Conservation (phyloP, 1,284 basidiomycete species). For the Sporisorium exsertum region DNA sequence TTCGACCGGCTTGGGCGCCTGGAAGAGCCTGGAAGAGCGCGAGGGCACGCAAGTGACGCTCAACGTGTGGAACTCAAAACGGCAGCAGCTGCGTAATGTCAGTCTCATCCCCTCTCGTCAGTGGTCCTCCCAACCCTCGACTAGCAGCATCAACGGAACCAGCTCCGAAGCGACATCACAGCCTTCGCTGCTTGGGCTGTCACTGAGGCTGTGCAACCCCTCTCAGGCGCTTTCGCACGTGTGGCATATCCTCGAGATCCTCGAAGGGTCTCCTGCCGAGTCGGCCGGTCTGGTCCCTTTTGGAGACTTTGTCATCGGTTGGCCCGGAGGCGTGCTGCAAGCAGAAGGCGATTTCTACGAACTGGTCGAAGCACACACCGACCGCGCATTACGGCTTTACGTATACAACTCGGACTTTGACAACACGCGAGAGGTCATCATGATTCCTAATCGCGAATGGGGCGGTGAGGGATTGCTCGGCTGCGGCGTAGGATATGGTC, state of each 20-base stretch:
- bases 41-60: slow-evolving; percentile 84
- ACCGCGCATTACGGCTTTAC: slow-evolving; percentile 90
- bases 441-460: slow-evolving; percentile 63
- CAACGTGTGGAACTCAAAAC: slow-evolving; percentile 91
- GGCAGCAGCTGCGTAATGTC: slow-evolving; percentile 83
- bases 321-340: slow-evolving; percentile 85
- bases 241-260: slow-evolving; percentile 96
- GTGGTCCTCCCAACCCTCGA: slow-evolving; percentile 74
- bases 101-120: slow-evolving; percentile 83
- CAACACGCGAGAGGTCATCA: slow-evolving; percentile 69
- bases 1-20: slow-evolving; percentile 53
- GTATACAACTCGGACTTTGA: slow-evolving; percentile 98
- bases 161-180: slow-evolving; percentile 59
- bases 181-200: slow-evolving; percentile 86
- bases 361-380: slow-evolving; percentile 90
- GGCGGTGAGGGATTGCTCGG: slow-evolving; percentile 66
- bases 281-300: slow-evolving; percentile 80
- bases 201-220: slow-evolving; percentile 82
- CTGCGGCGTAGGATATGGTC: slow-evolving; percentile 65
- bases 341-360: slow-evolving; percentile 98
- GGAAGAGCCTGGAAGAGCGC: slow-evolving; percentile 78
- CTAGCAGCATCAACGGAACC: slow-evolving; percentile 47
- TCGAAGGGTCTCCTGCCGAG: slow-evolving; percentile 95
- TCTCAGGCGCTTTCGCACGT: slow-evolving; percentile 70
- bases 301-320: slow-evolving; percentile 90